A percentile compares a stretch with the other conserved stretches of the same genome.
Conservation (phyloP, 345 rosid species). For the Brassica juncea region DNA sequence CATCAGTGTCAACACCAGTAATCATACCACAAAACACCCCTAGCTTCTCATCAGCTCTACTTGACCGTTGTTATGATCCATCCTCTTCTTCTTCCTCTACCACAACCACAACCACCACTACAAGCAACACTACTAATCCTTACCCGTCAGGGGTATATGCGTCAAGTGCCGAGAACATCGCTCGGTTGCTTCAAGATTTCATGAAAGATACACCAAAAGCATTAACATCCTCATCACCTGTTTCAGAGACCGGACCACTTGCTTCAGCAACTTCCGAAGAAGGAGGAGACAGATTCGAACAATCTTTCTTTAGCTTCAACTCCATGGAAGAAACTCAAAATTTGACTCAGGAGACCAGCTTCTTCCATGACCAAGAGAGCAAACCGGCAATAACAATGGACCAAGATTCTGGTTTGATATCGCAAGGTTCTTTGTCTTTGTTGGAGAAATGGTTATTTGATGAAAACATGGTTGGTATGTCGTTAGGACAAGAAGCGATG, state of each 20-base stretch:
- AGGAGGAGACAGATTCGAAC: slow-evolving; percentile 33
- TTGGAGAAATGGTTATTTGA: slow-evolving; percentile 81
- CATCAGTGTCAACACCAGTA: slow-evolving; percentile 23
- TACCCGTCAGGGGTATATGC: slow-evolving; percentile 50
- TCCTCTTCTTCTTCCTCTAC: slow-evolving; percentile 42
- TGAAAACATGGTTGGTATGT: slow-evolving; percentile 52
- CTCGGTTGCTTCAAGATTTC: slow-evolving; percentile 68
- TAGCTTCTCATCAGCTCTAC: slow-evolving; percentile 32
- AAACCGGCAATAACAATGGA: slow-evolving; percentile 44
- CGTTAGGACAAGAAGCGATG: slow-evolving; percentile 44
- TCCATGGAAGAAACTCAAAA: slow-evolving; percentile 41
- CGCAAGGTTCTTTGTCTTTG: slow-evolving; percentile 52
- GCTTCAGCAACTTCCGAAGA: slow-evolving; percentile 20
- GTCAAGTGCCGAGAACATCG: slow-evolving; percentile 72
- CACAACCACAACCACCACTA: slow-evolving; percentile 34
- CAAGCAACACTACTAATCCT: slow-evolving; percentile 31
- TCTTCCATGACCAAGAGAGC: slow-evolving; percentile 50
- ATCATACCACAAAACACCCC: slow-evolving; percentile 25
- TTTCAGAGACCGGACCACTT: slow-evolving; percentile 34
- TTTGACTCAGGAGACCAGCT: slow-evolving; percentile 48
- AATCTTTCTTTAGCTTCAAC: slow-evolving; percentile 53
- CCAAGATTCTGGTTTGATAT: slow-evolving; percentile 35
- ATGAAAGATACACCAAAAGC: slow-evolving; percentile 50
- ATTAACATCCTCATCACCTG: slow-evolving; percentile 30
- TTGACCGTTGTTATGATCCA: slow-evolving; percentile 33